These are phyloP conservation scores for Irpex rosettiformis DNA, from an alignment of 1,284 basidiomycete genomes.

Conservation along the genomic window DNA sequence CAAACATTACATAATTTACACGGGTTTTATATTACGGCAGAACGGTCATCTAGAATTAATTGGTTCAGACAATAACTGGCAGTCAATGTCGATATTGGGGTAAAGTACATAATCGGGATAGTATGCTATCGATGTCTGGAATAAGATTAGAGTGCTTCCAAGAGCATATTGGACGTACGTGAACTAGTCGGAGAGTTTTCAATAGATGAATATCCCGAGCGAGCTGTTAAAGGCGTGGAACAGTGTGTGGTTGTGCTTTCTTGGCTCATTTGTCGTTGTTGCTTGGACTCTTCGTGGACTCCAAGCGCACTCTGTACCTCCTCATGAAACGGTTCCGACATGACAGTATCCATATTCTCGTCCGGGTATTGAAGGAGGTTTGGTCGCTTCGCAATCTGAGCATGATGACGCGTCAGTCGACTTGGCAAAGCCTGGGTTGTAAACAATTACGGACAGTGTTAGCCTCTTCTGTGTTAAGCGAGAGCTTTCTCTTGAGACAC, in stretches of 20 bases:
- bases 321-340: not conserved
- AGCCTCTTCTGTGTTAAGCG: not conserved
- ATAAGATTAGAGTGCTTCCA: not conserved
- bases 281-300: too few relatives aligned
- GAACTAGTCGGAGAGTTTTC: not conserved
- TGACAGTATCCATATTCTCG: not conserved
- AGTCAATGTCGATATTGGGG: not conserved
- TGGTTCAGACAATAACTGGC: too few relatives aligned
- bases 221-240: not conserved
- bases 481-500: not conserved
- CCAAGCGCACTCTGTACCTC: not conserved
- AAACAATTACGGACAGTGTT: too few relatives aligned
- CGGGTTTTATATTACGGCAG: too few relatives aligned
- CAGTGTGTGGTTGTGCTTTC: too few relatives aligned
- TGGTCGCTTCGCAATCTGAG: not conserved
- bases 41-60: too few relatives aligned
- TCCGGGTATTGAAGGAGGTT: not conserved
- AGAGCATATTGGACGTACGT: not conserved
- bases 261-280: too few relatives aligned
- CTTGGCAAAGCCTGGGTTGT: too few relatives aligned
- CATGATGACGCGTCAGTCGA: too few relatives aligned
- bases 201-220: not conserved
- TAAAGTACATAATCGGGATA: not conserved
- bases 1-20: too few relatives aligned
- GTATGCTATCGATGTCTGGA: not conserved